Base-by-base conservation (phyloP, 352 stramenopile species). In the Phytophthora idaei region DNA sequence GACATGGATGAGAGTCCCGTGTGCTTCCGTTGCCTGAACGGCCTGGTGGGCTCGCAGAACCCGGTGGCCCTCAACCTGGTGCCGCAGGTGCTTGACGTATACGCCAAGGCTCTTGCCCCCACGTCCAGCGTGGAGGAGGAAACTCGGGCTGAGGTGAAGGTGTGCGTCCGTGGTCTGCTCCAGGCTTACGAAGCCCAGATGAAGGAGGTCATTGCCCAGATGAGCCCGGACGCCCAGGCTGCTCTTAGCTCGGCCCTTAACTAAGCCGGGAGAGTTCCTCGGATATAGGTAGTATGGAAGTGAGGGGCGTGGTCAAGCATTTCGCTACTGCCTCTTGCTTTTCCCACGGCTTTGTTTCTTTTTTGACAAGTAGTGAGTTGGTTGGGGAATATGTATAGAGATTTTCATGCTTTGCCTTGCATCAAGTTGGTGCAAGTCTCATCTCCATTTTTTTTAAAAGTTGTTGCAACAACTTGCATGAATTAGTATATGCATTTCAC, bases 1-100 rank as follows among this genome's bases (percentile, higher is more conserved):
- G 97, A 99, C 80, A 97, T 97, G 74, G 95, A 96, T 58, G 97
- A 99, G 80, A 99, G 97, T 69, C 81, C 95, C 63, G 94, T 97
- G 12, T 95, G 98, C 10, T 99, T 98, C 83, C 87, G 81, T 51
- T 98, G 92, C 76, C 73, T 99, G 14, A 91, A 98, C 50, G 91
- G 92, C n/a, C 81, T 99, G 41, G 78, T 98, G 44, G 80, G 93
- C 75, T 89, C 85, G 73, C 94, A 97, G 61, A 93, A 98, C 71
- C 67, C 93, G 11, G 88, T 71, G 14, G 77, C 84, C 11, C 77
- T 93, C 47, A 83, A 76, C 55, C 55, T 89, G 63, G 82, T 94
- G 70, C 80, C 84, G 27, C 77, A 90, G 54, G 77, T 97, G 48
- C 73, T 94, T 46, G 79, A 90, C 31, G 84, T 95, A 58, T 95